Evolutionary conservation across 768 basidiomycete genomes (phyloP), one percentile per base, ranked within the genome.

Genomic region (Lentinula aciculospora): DNA sequence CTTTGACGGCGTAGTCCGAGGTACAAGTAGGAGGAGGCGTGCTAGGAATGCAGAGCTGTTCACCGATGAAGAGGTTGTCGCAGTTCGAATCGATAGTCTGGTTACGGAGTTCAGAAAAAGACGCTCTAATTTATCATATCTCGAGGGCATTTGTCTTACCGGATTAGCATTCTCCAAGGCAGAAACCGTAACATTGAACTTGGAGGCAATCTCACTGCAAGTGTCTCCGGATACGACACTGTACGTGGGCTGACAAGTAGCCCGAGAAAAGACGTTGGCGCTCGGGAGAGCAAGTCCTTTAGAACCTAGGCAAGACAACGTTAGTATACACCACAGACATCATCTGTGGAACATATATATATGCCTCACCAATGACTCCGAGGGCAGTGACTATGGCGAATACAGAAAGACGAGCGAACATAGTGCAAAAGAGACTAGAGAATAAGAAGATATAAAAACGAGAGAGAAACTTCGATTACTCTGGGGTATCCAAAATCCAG

Each of bases 51-150:
- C 51, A 53, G 17, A 53, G 51, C 13, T 17, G 2, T 53, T 53
- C 51, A 3, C 51, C 51, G 17, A 53, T 28, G 51, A 53, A 53
- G 19, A 53, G 51, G 36, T 53, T 53, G 36, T 53, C 51, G 25
- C 51, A 53, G 23, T 37, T 36, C 13, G 36, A 19, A 36, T 53
- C 51, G 4, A 53, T 53, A 17, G 19, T 4, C 51, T 53, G 28
- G 23, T 23, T 7, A 53, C 4, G 27, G 27, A n/a, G n/a, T n/a
- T n/a, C n/a, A n/a, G n/a, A n/a, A n/a, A n/a, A n/a, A n/a, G n/a
- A n/a, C n/a, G n/a, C n/a, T n/a, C n/a, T n/a, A n/a, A n/a, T n/a
- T n/a, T n/a, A n/a, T n/a, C n/a, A n/a, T n/a, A n/a, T n/a, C n/a
- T n/a, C n/a, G n/a, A n/a, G n/a, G n/a, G 42, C 9, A 44, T 8